Conservation (phyloP, 192 early-diverging fungal species). For the Coemansia sp. region DNA sequence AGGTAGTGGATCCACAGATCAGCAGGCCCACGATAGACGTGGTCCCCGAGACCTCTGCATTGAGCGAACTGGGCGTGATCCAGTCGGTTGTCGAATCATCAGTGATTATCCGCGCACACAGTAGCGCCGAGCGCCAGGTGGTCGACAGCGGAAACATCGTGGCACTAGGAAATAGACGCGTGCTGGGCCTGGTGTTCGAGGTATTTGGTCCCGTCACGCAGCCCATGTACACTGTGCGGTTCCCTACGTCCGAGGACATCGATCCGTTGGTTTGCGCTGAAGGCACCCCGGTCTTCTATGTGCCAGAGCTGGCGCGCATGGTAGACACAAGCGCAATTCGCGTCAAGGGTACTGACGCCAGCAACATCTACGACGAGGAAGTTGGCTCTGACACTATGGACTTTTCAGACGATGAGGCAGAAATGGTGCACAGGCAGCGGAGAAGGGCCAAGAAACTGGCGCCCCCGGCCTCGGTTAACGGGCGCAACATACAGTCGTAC, state of each 20-base stretch:
- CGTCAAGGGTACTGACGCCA: conserved; percentile 86
- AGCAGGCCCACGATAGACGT: conserved; percentile 54
- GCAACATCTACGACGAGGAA: conserved; percentile 93
- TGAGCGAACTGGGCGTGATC: conserved; percentile 66
- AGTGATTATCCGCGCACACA: conserved; percentile 63
- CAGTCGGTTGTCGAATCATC: conserved; percentile 69
- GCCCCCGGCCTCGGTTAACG: conserved; percentile 9
- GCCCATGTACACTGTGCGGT: conserved; percentile 83
- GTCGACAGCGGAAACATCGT: conserved; percentile 79
- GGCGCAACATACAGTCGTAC: conserved; percentile 44
- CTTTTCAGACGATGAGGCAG: conserved; percentile 95
- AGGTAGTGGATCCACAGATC: conserved; percentile 56
- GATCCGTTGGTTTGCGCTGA: conserved; percentile 42
- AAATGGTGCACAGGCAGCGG: conserved; percentile 59
- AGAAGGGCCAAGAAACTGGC: conserved; percentile 48
- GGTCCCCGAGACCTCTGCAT: conserved; percentile 54
- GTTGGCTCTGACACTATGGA: conserved; percentile 77
- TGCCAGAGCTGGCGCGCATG: conserved; percentile 62
- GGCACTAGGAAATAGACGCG: conserved; percentile 58
- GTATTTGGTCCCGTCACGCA: conserved; percentile 87
- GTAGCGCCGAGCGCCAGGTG: conserved; percentile 52
- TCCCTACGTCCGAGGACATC: conserved; percentile 65
- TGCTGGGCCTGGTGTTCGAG: conserved; percentile 76
- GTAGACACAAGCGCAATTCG: conserved; percentile 65
- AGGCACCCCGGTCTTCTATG: conserved; percentile 62